phyloP scores from a whole-genome alignment of 1,284 basidiomycete genomes.

The Fomitopsis betulina region DNA sequence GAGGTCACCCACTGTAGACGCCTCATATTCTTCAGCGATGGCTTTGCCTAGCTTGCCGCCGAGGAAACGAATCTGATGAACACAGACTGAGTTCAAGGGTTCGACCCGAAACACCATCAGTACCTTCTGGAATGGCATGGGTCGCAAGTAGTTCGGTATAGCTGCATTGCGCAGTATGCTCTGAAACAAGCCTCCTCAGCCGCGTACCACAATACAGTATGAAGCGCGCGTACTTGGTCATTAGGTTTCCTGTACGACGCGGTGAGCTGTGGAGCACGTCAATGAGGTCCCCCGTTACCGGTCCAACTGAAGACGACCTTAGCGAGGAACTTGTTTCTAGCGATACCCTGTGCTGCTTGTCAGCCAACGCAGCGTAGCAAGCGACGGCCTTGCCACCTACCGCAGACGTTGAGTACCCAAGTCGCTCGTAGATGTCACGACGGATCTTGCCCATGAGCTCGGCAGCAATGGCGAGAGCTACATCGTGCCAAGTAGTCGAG shows the following conservation, averaged over 20 bases:
- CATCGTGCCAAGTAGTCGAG: conserved; percentile 81
- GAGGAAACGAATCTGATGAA: conserved; percentile 80
- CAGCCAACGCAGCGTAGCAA: neutral
- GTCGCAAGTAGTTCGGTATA: conserved; percentile 76
- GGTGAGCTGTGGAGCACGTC: conserved; percentile 49
- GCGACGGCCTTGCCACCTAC: conserved; percentile 37
- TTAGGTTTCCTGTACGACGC: conserved; percentile 91
- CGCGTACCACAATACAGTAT: neutral
- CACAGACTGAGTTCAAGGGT: neutral
- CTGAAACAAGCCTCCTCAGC: conserved; percentile 32
- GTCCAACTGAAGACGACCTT: conserved; percentile 55
- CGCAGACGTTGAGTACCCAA: conserved; percentile 95
- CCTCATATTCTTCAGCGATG: conserved; percentile 84
- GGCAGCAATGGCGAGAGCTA: conserved; percentile 86
- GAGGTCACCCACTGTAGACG: conserved; percentile 85
- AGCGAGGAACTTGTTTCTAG: conserved; percentile 90
- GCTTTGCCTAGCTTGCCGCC: conserved; percentile 93
- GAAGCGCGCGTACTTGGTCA: conserved; percentile 51
- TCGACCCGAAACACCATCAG: neutral
- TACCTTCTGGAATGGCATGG: conserved; percentile 87
- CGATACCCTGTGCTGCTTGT: conserved; percentile 62
- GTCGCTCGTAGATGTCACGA: conserved; percentile 60
- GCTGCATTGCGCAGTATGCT: conserved; percentile 81
- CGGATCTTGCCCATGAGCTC: conserved; percentile 82
- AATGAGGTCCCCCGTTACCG: neutral